phyloP scores from a whole-genome alignment of 1,139 yeast species.

The Trichomonascaceae sp. region DNA sequence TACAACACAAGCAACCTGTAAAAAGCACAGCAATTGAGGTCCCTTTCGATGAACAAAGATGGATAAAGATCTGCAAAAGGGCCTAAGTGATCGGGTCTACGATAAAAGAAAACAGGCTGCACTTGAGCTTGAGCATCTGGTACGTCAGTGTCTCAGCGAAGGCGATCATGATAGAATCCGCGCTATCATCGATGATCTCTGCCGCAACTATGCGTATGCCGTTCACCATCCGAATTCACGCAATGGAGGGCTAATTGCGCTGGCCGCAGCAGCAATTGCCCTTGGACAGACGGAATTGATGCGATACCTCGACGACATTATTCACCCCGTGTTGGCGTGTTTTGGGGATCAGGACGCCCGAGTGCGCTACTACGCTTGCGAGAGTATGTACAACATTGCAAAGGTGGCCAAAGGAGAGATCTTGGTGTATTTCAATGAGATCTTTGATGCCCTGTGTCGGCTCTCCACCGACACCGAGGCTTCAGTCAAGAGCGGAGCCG shows the following conservation, averaged over 20 bases:
- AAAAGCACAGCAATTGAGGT: too few species aligned
- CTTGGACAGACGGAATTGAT: conserved; percentile 61
- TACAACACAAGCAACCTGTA: too few species aligned
- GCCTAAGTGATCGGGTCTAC: conserved; percentile 78
- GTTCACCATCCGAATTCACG: conserved; percentile 67
- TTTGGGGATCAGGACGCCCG: conserved; percentile 95
- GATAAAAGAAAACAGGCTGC: conserved; percentile 95
- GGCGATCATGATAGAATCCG: conserved; percentile 59
- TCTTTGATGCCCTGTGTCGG: conserved; percentile 80
- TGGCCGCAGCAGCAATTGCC: conserved; percentile 71
- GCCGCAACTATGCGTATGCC: conserved; percentile 61
- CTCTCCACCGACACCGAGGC: conserved; percentile 86
- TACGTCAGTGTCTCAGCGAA: conserved; percentile 55
- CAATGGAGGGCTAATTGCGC: conserved; percentile 63
- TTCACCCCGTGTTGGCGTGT: conserved; percentile 89
- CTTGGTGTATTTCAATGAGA: conserved; percentile 78
- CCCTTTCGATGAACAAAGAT: background rate
- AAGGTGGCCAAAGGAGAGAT: conserved; percentile 96
- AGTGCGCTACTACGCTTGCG: conserved; percentile 95
- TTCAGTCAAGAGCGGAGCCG: conserved; percentile 93
- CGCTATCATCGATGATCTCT: conserved; percentile 50
- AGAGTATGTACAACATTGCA: conserved; percentile 88
- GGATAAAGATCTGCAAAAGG: conserved; percentile 70
- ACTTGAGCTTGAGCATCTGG: conserved; percentile 69
- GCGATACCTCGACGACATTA: conserved; percentile 65